These are phyloP conservation scores for Nakazawaea ishiwadae DNA, from an alignment of 805 yeast species.

Conservation along the genomic window DNA sequence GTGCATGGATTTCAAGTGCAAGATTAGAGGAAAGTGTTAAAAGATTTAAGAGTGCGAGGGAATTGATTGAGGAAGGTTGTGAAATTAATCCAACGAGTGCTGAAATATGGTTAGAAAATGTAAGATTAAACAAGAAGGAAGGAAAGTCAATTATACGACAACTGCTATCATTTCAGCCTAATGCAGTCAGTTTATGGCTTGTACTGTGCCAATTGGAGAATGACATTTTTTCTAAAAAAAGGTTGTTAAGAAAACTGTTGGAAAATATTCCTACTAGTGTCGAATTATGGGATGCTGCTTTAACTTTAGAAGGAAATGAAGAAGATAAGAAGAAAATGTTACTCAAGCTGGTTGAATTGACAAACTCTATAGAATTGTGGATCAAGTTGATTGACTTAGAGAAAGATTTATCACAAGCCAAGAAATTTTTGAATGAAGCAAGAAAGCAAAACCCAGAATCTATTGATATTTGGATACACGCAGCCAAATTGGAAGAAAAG, in stretches of 20 bases:
- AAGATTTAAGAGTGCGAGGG: slow-evolving; percentile 51
- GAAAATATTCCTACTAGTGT: slow-evolving; percentile 55
- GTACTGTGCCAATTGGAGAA: slow-evolving; percentile 64
- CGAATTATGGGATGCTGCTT: slow-evolving; percentile 64
- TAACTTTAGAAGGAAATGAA: slow-evolving; percentile 52
- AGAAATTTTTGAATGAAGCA: slow-evolving; percentile 52
- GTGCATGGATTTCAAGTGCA: slow-evolving; percentile 86
- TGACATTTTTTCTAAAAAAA: slow-evolving; percentile 46
- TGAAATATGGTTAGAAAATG: slow-evolving; percentile 78
- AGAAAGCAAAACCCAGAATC: slow-evolving; percentile 46
- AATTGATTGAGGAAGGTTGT: slow-evolving; percentile 72
- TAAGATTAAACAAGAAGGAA: slow-evolving; percentile 50
- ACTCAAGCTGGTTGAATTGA: slow-evolving; percentile 63
- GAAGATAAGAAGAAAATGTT: slow-evolving; percentile 50
- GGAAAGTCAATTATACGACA: slow-evolving; percentile 58
- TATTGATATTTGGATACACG: slow-evolving; percentile 62
- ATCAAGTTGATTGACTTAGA: slow-evolving; percentile 45
- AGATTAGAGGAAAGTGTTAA: slow-evolving; percentile 65
- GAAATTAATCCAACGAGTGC: slow-evolving; percentile 58
- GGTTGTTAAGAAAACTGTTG: slow-evolving; percentile 66
- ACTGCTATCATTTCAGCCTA: slow-evolving; percentile 54
- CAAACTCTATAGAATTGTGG: slow-evolving; percentile 66
- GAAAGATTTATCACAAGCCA: slow-evolving; percentile 41
- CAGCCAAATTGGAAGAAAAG: slow-evolving; percentile 63
- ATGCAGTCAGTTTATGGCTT: slow-evolving; percentile 66